Evolutionary conservation across 2,329 filamentous ascomycete genomes (phyloP), one percentile per base, ranked within the genome.

Genomic region (Trichoderma sp.): DNA sequence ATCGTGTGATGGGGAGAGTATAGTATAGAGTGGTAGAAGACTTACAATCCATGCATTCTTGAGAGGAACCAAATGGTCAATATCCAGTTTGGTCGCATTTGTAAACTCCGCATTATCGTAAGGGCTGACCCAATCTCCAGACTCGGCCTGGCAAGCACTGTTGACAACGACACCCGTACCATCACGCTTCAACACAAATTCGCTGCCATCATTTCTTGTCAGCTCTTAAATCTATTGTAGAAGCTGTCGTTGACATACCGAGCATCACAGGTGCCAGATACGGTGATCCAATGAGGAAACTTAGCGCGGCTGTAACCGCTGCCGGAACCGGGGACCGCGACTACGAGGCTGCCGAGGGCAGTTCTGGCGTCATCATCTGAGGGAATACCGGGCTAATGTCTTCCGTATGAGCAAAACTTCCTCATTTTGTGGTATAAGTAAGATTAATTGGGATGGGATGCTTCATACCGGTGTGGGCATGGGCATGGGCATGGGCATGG

Each of bases 21-120:
- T 47, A 47, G 52, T 37, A 21, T 47, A 47, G 52, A n/a, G 10
- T 33, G 14, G 29, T 3, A 55, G 3, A 35, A 13, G 33, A 79
- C 83, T 75, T 73, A 89, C 87, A 71, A 91, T 88, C 92, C 92
- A 95, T 5, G 92, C 92, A 75, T 94, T 93, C 76, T 90, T 90
- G 71, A 96, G 78, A 0, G 93, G 92, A 3, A 96, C 91, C 80
- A 96, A 85, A 77, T 96, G 93, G 78, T 96, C 93, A 70, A 96
- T 95, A 73, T 95, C 92, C 1, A 96, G 78, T 73, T 94, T 91
- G 21, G 84, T 86, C 1, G 91, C 87, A 0, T 83, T 81, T 0
- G 87, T 90, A 90, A 91, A 93, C 1, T 84, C 88, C 0, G 82
- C 89, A 19, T 91, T 92, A 75, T 95, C 92, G 77, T 92, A 96